Evolutionary conservation across 2,329 filamentous ascomycete species (phyloP).

Genomic region (Colletotrichum viniferum): DNA sequence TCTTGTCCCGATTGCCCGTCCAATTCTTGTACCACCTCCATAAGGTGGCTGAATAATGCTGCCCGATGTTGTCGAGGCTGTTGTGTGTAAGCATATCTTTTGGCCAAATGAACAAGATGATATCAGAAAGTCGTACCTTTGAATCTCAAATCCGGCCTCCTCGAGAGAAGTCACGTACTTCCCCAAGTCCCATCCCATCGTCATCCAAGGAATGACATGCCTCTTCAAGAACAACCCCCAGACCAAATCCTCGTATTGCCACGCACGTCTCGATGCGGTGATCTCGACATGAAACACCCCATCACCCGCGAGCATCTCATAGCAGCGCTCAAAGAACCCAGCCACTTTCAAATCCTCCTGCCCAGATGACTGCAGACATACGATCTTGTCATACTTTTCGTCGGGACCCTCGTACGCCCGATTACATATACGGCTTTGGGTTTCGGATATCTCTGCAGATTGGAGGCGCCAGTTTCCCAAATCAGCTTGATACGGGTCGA

Average conservation of each 20-base stretch:
- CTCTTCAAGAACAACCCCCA: conserved; percentile 99
- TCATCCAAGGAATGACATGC: conserved; percentile 96
- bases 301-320: conserved; percentile 96
- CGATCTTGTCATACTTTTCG: conserved; percentile 76
- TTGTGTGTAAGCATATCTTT: conserved; percentile 33
- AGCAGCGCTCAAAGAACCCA: conserved; percentile 46
- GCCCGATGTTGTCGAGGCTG: conserved; percentile 78
- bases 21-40: conserved; percentile 96
- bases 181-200: conserved; percentile 90
- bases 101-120: background rate
- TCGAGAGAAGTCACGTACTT: conserved; percentile 86
- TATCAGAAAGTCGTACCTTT: background rate
- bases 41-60: conserved; percentile 86
- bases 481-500: conserved; percentile 86
- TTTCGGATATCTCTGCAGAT: conserved; percentile 73
- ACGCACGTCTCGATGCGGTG: conserved; percentile 88
- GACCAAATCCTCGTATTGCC: conserved; percentile 97
- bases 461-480: conserved; percentile 86
- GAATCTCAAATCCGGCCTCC: conserved; percentile 79
- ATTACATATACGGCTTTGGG: conserved; percentile 83
- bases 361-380: conserved; percentile 88
- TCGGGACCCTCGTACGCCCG: conserved; percentile 70
- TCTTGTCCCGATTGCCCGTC: conserved; percentile 85
- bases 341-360: conserved; percentile 90
- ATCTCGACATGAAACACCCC: conserved; percentile 96